phyloP scores from a whole-genome alignment of 2,329 filamentous ascomycete genomes.

The Didymella keratinophila region DNA sequence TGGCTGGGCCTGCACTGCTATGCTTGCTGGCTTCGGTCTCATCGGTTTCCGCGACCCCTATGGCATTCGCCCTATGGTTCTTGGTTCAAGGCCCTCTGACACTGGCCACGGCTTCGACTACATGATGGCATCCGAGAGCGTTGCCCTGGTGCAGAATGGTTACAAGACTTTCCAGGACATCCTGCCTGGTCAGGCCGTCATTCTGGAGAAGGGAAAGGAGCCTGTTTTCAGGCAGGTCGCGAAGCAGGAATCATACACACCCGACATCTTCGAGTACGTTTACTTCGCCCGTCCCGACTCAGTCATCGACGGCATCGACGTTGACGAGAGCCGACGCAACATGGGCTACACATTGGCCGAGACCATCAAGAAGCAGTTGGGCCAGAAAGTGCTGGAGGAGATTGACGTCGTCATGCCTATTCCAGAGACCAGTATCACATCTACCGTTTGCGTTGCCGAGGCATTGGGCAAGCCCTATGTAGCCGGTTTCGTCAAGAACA shows the following conservation, averaged over 20 bases:
- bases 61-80: slow-evolving; percentile 82
- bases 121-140: slow-evolving; percentile 89
- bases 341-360: slow-evolving; percentile 86
- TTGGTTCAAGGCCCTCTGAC: slow-evolving; percentile 75
- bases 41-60: slow-evolving; percentile 81
- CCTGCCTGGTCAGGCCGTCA: slow-evolving; percentile 82
- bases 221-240: slow-evolving; percentile 81
- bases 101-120: slow-evolving; percentile 77
- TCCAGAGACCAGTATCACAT: slow-evolving; percentile 82
- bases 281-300: slow-evolving; percentile 87
- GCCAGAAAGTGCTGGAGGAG: slow-evolving; percentile 72
- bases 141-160: slow-evolving; percentile 82
- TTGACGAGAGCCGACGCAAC: slow-evolving; percentile 81
- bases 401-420: slow-evolving; percentile 89
- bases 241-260: slow-evolving; percentile 72
- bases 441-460: slow-evolving; percentile 78
- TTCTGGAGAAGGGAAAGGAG: slow-evolving; percentile 77
- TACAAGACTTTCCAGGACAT: slow-evolving; percentile 81
- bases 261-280: slow-evolving; percentile 87
- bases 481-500: slow-evolving; percentile 87
- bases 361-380: slow-evolving; percentile 72
- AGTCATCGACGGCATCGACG: slow-evolving; percentile 85
- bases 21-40: slow-evolving; percentile 83
- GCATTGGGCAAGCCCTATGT: slow-evolving; percentile 78
- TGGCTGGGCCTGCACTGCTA: slow-evolving; percentile 80